A percentile compares a stretch with the other conserved stretches of the same genome.
These are phyloP conservation scores for Solanum dulcamara DNA, from an alignment of 257 asterid genomes.

Conservation along the genomic window DNA sequence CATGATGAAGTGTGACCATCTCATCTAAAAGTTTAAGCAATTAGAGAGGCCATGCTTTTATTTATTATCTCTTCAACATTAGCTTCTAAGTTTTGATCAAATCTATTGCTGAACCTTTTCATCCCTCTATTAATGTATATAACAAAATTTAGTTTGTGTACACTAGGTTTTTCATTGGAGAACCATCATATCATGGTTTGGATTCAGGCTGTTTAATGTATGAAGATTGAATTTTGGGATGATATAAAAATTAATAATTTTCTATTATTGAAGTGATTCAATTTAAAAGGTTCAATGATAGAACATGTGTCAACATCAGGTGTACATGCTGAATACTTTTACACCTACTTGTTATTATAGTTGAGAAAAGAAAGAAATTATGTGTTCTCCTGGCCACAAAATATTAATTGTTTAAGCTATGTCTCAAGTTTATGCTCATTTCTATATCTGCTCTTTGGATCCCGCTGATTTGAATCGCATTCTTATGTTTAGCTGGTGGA, in stretches of 20 bases:
- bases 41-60: neutral
- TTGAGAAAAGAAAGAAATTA: neutral
- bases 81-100: neutral
- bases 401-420: neutral
- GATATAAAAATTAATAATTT: neutral
- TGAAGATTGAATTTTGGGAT: neutral
- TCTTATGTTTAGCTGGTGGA: constrained; percentile 60
- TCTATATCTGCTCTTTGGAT: neutral
- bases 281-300: neutral
- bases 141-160: neutral
- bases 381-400: neutral
- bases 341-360: neutral
- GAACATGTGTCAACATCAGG: neutral
- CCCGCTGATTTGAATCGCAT: neutral
- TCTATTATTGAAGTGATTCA: neutral
- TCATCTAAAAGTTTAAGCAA: no score
- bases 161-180: neutral
- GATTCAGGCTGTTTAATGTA: neutral
- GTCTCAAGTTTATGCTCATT: neutral
- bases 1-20: no score
- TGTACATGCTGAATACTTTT: neutral
- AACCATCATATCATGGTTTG: neutral
- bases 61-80: no score
- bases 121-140: neutral
- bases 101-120: neutral